phyloP scores from a whole-genome alignment of 371 early-diverging fungal species.

The Rhizomucor pusillus region DNA sequence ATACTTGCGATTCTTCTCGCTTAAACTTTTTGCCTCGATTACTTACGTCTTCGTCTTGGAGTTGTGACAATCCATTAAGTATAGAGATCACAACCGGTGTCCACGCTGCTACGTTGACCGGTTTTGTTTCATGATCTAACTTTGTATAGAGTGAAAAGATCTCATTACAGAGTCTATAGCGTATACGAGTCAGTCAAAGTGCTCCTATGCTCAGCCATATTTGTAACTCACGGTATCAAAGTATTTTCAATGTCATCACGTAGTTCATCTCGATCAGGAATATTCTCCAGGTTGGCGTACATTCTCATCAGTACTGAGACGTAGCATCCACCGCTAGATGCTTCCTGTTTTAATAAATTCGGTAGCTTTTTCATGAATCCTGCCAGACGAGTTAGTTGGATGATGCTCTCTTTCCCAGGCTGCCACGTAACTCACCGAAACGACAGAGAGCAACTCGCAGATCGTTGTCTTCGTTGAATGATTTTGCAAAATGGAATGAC shows the following conservation, averaged over 20 bases:
- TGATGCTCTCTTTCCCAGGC: not conserved
- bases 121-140: constrained; percentile 52
- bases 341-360: constrained; percentile 81
- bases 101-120: constrained; percentile 55
- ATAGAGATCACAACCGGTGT: constrained; percentile 54
- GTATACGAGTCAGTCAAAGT: constrained; percentile 9
- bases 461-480: constrained; percentile 79
- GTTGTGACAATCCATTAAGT: constrained; percentile 38
- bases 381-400: constrained; percentile 9
- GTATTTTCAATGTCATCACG: constrained; percentile 46
- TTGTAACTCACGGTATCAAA: constrained; percentile 48
- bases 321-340: constrained; percentile 52
- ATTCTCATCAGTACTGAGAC: constrained; percentile 50
- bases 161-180: constrained; percentile 35
- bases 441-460: constrained; percentile 77
- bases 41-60: constrained; percentile 54
- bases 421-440: constrained; percentile 43
- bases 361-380: constrained; percentile 90
- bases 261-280: constrained; percentile 43
- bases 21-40: not conserved
- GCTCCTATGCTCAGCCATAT: not conserved
- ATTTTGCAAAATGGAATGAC: constrained; percentile 80
- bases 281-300: constrained; percentile 51
- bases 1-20: too few relatives aligned
- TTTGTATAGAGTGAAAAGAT: constrained; percentile 48